Evolutionary conservation across 2,329 filamentous ascomycete species (phyloP).

Genomic region (Sporothrix pseudoabietina): DNA sequence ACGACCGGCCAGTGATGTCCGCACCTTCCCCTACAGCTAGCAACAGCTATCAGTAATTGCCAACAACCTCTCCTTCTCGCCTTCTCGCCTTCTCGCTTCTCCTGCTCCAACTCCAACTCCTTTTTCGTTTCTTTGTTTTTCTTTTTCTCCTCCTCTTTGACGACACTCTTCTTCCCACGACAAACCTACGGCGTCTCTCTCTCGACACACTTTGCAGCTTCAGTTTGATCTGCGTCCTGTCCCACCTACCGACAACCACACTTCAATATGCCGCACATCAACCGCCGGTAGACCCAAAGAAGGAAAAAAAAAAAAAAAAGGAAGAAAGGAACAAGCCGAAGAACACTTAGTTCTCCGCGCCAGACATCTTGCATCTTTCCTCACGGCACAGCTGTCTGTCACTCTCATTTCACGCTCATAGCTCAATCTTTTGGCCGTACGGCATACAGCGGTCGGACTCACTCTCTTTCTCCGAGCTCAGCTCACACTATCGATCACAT

Average conservation of each 20-base stretch:
- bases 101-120: too few relatives aligned
- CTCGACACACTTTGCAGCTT: background rate
- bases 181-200: background rate
- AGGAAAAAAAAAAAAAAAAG: background rate
- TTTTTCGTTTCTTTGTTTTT: background rate
- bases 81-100: background rate
- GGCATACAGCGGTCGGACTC: background rate
- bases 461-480: background rate
- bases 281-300: conserved; percentile 15
- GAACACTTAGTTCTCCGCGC: background rate
- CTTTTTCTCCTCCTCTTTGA: background rate
- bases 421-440: background rate
- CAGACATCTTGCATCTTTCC: background rate
- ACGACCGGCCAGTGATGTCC: background rate
- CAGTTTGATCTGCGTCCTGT: conserved; percentile 3
- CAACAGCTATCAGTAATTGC: background rate
- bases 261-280: conserved; percentile 23
- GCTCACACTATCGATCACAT: background rate
- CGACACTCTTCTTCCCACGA: conserved; percentile 2
- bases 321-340: conserved; percentile 11
- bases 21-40: conserved; percentile 5
- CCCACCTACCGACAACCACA: background rate
- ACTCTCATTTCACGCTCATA: background rate
- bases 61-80: background rate
- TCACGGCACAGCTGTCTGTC: background rate